These are phyloP conservation scores for Penicillium soppii DNA, from an alignment of 495 filamentous ascomycete species.

Conservation along the genomic window DNA sequence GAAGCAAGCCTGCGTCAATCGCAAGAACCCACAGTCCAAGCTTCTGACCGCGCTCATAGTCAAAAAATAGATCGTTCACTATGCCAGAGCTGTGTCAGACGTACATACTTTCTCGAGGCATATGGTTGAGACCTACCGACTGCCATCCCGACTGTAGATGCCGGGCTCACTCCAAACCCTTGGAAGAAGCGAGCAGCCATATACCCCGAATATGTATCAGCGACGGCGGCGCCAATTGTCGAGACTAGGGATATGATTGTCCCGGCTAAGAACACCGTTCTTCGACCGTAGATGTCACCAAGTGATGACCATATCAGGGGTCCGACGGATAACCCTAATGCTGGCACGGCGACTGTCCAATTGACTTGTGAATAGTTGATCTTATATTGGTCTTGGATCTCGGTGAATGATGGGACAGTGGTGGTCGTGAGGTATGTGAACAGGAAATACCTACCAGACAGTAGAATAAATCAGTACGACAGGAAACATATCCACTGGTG, in stretches of 20 bases:
- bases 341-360: constrained; percentile 64
- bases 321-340: constrained; percentile 56
- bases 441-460: constrained; percentile 52
- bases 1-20: constrained; percentile 54
- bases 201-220: constrained; percentile 47
- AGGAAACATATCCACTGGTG: not conserved
- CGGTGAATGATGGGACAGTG: constrained; percentile 57
- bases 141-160: constrained; percentile 59
- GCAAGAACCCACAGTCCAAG: constrained; percentile 64
- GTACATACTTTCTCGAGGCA: not conserved
- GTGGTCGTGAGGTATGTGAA: constrained; percentile 66
- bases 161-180: constrained; percentile 59
- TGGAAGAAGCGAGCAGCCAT: constrained; percentile 64
- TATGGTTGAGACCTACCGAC: constrained; percentile 35
- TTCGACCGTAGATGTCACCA: constrained; percentile 58
- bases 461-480: not conserved
- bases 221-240: constrained; percentile 51
- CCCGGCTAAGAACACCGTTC: constrained; percentile 53
- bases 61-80: constrained; percentile 56
- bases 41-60: constrained; percentile 60
- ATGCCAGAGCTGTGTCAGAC: not conserved
- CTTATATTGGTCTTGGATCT: constrained; percentile 49
- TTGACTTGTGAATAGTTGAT: constrained; percentile 55
- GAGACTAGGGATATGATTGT: constrained; percentile 53
- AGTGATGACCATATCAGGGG: constrained; percentile 60